phyloP scores from a whole-genome alignment of 2,329 filamentous ascomycete species.

The Cladophialophora yegresii region DNA sequence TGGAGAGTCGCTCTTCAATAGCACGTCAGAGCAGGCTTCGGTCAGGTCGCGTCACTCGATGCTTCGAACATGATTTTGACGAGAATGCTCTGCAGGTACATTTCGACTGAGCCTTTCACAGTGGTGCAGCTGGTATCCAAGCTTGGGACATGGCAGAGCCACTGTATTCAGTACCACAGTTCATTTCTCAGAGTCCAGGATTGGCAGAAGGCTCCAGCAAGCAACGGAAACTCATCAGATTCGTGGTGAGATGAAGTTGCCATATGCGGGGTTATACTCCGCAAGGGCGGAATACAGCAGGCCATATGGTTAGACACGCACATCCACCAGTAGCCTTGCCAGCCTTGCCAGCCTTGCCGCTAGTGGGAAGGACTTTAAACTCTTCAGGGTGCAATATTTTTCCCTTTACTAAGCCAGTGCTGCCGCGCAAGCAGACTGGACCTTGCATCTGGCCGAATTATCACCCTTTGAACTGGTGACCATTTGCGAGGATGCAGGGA shows the following conservation, averaged over 20 bases:
- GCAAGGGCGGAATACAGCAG: background rate
- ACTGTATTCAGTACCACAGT: background rate
- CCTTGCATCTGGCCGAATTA: background rate
- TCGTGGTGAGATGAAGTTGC: background rate
- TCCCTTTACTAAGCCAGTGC: background rate
- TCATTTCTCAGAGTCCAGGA: background rate
- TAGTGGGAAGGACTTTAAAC: no score
- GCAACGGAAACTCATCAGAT: background rate
- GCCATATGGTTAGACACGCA: background rate
- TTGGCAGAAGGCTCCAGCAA: background rate
- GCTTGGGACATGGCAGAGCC: background rate
- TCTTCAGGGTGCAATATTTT: no score
- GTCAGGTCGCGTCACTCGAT: background rate
- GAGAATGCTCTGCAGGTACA: background rate
- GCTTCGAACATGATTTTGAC: background rate
- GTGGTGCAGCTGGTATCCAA: background rate
- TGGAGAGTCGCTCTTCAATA: background rate
- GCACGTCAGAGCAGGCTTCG: background rate
- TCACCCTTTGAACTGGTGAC: background rate
- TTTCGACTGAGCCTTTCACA: background rate
- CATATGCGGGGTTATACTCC: background rate
- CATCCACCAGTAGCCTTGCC: background rate
- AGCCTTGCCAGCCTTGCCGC: no score
- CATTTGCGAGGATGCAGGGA: background rate
- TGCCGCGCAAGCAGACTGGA: no score